A percentile compares a stretch with the other conserved stretches of the same genome.
These are phyloP conservation scores for Salix viminalis DNA, from an alignment of 345 rosid species.

Conservation along the genomic window DNA sequence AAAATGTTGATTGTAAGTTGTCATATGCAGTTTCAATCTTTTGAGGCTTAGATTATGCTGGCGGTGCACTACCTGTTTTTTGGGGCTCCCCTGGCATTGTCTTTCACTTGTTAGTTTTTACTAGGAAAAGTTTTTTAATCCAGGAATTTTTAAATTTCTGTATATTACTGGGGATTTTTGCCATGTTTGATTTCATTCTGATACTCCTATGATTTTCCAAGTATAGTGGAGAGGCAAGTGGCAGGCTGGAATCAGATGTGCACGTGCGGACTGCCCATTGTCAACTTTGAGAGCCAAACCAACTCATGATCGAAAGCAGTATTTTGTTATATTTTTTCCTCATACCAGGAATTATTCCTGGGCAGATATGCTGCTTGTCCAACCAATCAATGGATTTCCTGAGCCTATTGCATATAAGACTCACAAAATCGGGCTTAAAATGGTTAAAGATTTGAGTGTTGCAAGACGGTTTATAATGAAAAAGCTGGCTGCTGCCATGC, in stretches of 20 bases:
- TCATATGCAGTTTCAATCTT: background rate
- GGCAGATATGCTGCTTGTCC: constrained; percentile 92
- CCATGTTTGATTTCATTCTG: constrained; percentile 15
- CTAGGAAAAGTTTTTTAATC: background rate
- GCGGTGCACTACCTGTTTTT: background rate
- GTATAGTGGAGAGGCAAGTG: constrained; percentile 97
- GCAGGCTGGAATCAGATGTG: constrained; percentile 95
- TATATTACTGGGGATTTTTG: background rate
- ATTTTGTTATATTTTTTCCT: constrained; percentile 87
- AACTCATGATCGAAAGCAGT: constrained; percentile 87
- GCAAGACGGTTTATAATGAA: constrained; percentile 80
- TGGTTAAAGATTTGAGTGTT: constrained; percentile 78
- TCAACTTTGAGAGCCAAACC: constrained; percentile 94
- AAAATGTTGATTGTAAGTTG: background rate
- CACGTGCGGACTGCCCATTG: constrained; percentile 89
- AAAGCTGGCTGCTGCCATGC: constrained; percentile 81
- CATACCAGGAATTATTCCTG: constrained; percentile 93
- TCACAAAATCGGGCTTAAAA: constrained; percentile 66
- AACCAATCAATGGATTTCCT: constrained; percentile 68
- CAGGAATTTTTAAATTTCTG: background rate
- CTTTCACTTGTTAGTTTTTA: background rate
- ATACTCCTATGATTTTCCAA: constrained; percentile 25
- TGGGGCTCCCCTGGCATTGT: background rate
- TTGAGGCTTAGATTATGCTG: background rate
- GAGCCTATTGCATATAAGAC: constrained; percentile 82